These are phyloP conservation scores for Botrytis elliptica DNA, from an alignment of 2,329 filamentous ascomycete genomes.

Conservation along the genomic window DNA sequence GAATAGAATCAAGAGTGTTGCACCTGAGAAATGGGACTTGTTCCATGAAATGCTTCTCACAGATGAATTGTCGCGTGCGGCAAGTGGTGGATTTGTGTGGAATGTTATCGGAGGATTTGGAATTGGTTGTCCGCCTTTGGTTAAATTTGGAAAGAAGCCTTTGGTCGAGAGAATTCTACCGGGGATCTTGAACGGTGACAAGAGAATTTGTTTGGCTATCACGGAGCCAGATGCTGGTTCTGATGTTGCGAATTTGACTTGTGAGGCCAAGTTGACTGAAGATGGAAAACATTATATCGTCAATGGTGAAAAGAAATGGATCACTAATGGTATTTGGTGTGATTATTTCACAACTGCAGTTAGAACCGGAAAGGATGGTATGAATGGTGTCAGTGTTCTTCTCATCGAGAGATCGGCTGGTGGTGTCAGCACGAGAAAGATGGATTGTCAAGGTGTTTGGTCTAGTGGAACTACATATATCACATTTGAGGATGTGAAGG, in stretches of 20 bases:
- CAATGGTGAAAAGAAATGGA: slow-evolving; percentile 99
- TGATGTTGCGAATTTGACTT: slow-evolving; percentile 92
- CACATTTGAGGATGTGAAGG: slow-evolving; percentile 98
- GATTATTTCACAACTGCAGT: slow-evolving; percentile 99
- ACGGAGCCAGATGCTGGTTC: slow-evolving; percentile 94
- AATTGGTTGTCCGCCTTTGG: slow-evolving; percentile 86
- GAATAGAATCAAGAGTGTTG: slow-evolving; percentile 71
- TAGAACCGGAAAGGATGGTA: slow-evolving; percentile 81
- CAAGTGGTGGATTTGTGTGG: slow-evolving; percentile 93
- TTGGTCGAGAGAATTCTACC: slow-evolving; percentile 77
- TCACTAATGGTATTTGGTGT: slow-evolving; percentile 94
- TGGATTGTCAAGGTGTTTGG: slow-evolving; percentile 99
- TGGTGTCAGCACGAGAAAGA: slow-evolving; percentile 87
- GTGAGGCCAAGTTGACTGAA: slow-evolving; percentile 89
- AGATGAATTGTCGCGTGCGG: slow-evolving; percentile 86
- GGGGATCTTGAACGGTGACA: slow-evolving; percentile 84
- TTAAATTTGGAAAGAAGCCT: slow-evolving; percentile 39
- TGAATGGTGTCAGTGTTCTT: slow-evolving; percentile 88
- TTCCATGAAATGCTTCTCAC: slow-evolving; percentile 98
- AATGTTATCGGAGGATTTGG: slow-evolving; percentile 95
- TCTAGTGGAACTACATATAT: slow-evolving; percentile 94
- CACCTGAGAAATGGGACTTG: slow-evolving; percentile 89
- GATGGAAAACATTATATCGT: slow-evolving; percentile 99
- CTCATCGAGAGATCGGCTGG: slow-evolving; percentile 84
- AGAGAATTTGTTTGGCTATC: slow-evolving; percentile 96